Percentiles rank a stretch among this genome's conserved stretches.
Evolutionary conservation across 2,329 filamentous ascomycete genomes (phyloP).

Genomic region (Chrysosporium keratinophilum): DNA sequence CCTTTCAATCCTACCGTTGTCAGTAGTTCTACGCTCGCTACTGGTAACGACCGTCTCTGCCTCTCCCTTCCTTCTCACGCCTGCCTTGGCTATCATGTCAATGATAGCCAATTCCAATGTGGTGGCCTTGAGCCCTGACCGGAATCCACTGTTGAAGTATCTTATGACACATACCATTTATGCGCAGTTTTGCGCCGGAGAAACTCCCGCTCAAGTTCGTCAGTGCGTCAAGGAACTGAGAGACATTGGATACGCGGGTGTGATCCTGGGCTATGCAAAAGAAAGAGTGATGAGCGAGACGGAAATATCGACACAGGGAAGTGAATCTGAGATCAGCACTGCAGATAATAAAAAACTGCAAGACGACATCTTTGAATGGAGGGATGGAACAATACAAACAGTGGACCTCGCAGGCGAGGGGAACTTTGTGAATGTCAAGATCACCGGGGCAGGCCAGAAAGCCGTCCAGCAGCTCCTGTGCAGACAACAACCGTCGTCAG

Average conservation of each 20-base stretch:
- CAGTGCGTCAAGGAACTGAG: constrained; percentile 57
- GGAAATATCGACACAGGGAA: constrained; percentile 17
- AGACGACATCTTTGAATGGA: constrained; percentile 47
- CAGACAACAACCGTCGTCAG: constrained; percentile 51
- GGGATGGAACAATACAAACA: constrained; percentile 61
- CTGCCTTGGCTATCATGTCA: constrained; percentile 59
- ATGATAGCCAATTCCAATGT: constrained; percentile 59
- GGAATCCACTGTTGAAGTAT: constrained; percentile 58
- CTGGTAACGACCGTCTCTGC: constrained; percentile 17
- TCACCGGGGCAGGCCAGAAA: constrained; percentile 72
- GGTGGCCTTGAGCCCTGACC: constrained; percentile 60
- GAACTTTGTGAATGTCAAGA: constrained; percentile 59
- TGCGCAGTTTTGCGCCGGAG: constrained; percentile 81
- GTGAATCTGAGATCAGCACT: neutral
- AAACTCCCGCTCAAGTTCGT: constrained; percentile 57
- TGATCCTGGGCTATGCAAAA: constrained; percentile 73
- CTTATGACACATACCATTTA: constrained; percentile 77
- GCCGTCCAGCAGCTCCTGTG: constrained; percentile 58
- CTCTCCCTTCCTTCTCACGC: constrained; percentile 45
- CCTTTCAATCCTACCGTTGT: constrained; percentile 16
- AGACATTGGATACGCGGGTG: constrained; percentile 66
- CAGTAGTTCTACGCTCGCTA: constrained; percentile 16
- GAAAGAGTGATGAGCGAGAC: constrained; percentile 62
- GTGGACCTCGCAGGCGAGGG: constrained; percentile 41
- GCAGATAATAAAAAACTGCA: constrained; percentile 18